Evolutionary conservation across 345 rosid genomes (phyloP).

Genomic region (Viola odorata): DNA sequence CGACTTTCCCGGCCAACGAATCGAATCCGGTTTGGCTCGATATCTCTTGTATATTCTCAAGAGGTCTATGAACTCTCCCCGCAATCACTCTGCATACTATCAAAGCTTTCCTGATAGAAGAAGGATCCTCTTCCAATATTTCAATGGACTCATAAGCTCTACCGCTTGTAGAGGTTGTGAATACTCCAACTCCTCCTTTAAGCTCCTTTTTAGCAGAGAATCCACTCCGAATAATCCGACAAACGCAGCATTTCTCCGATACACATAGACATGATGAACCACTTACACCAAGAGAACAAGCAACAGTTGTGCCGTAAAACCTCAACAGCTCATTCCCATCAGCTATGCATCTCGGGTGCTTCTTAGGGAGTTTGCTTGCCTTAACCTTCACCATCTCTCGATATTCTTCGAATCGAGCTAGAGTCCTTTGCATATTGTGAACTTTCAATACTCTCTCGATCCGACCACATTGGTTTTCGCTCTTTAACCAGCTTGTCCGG

Average conservation of each 20-base stretch:
- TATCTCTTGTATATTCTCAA: slow-evolving; percentile 83
- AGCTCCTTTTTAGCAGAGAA: slow-evolving; percentile 78
- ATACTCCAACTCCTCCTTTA: slow-evolving; percentile 74
- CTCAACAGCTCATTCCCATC: slow-evolving; percentile 95
- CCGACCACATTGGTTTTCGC: slow-evolving; percentile 82
- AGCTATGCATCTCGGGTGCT: slow-evolving; percentile 90
- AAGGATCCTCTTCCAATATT: slow-evolving; percentile 36
- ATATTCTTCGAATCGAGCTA: slow-evolving; percentile 87
- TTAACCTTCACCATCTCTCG: slow-evolving; percentile 80
- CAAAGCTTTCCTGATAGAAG: slow-evolving; percentile 65
- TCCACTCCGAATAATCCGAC: slow-evolving; percentile 68
- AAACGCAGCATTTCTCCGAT: slow-evolving; percentile 75
- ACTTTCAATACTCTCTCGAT: slow-evolving; percentile 89
- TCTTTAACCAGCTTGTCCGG: slow-evolving; percentile 80
- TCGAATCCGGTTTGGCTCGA: slow-evolving; percentile 82
- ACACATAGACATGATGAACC: slow-evolving; percentile 73
- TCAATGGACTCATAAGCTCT: slow-evolving; percentile 72
- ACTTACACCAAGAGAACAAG: slow-evolving; percentile 82
- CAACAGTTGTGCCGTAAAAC: slow-evolving; percentile 77
- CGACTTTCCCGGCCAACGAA: slow-evolving; percentile 94
- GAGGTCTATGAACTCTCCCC: slow-evolving; percentile 89
- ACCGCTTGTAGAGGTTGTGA: slow-evolving; percentile 92
- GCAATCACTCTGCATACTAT: slow-evolving; percentile 94
- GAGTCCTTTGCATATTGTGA: slow-evolving; percentile 90
- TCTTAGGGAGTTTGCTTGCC: slow-evolving; percentile 79